Conservation (phyloP, 306 rosid genomes). For the Biancaea sappan region DNA sequence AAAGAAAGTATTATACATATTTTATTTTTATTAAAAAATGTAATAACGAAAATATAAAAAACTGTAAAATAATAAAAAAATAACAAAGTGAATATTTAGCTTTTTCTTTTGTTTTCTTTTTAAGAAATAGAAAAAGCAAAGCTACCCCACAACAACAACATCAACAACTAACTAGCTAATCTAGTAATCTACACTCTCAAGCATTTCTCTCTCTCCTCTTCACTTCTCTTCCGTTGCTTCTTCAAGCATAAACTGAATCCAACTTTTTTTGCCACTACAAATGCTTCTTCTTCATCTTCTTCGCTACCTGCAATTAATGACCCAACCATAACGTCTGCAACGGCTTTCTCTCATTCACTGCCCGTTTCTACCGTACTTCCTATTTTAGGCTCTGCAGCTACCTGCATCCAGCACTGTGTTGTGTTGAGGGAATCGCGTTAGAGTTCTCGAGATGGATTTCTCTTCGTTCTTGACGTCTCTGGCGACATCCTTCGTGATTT, state of each 20-base stretch:
- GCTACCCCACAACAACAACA: constrained; percentile 27
- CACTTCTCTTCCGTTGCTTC: background rate
- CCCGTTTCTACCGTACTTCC: constrained; percentile 13
- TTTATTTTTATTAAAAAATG: too few species aligned
- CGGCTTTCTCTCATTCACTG: too few species aligned
- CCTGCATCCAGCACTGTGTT: background rate
- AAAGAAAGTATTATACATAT: too few species aligned
- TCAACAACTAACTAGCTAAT: constrained; percentile 24
- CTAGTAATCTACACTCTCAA: background rate
- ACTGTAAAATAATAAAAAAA: too few species aligned
- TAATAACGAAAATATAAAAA: too few species aligned
- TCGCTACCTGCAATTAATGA: background rate
- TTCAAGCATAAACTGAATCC: too few species aligned
- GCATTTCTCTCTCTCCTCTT: background rate
- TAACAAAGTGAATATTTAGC: too few species aligned
- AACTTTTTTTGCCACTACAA: background rate
- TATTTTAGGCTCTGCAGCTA: background rate
- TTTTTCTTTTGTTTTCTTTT: too few species aligned
- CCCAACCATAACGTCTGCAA: too few species aligned
- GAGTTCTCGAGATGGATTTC: constrained; percentile 62
- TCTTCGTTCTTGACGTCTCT: constrained; percentile 81
- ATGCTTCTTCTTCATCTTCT: background rate
- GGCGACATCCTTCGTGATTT: constrained; percentile 79
- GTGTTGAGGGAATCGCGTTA: background rate
- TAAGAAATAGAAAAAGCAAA: constrained; percentile 15